Conservation (phyloP, 2,329 filamentous ascomycete species). For the Periconia sp. region DNA sequence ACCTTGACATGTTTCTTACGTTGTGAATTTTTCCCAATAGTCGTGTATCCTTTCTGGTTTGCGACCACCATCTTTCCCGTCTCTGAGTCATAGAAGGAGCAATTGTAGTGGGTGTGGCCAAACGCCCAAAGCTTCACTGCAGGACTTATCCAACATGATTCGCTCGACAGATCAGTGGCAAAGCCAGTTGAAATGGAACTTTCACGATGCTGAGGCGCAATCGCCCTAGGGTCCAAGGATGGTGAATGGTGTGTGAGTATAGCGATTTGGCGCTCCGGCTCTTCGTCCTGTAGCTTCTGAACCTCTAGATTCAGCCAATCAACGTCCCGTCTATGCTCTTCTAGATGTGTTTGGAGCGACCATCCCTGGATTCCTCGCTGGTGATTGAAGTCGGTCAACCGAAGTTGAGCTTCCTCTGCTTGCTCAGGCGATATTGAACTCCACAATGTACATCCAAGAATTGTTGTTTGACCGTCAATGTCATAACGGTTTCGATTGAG, state of each 20-base stretch:
- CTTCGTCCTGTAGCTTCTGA: constrained; percentile 20
- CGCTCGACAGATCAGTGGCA: constrained; percentile 46
- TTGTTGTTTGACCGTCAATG: constrained; percentile 1
- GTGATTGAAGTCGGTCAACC: constrained; percentile 26
- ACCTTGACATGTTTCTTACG: too few relatives aligned
- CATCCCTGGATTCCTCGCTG: constrained; percentile 38
- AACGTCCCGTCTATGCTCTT: constrained; percentile 48
- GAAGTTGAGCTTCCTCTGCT: constrained; percentile 2
- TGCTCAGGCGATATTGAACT: constrained; percentile 5
- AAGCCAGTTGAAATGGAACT: constrained; percentile 41
- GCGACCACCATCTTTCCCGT: constrained; percentile 14
- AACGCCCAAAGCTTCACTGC: constrained; percentile 55
- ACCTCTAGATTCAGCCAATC: constrained; percentile 53
- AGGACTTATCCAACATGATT: constrained; percentile 44
- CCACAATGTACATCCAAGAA: constrained; percentile 17
- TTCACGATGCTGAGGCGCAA: constrained; percentile 42
- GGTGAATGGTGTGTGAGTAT: constrained; percentile 56
- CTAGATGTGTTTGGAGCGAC: constrained; percentile 47
- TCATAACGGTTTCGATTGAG: constrained; percentile 9
- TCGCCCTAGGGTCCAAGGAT: constrained; percentile 38
- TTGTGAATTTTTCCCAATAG: neutral
- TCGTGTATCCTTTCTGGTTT: constrained; percentile 17
- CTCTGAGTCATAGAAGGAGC: constrained; percentile 29
- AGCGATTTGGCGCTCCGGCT: constrained; percentile 34
- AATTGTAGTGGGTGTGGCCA: constrained; percentile 59